Evolutionary conservation across 2,329 filamentous ascomycete species (phyloP).

Genomic region (Aspergillus phoenicis): DNA sequence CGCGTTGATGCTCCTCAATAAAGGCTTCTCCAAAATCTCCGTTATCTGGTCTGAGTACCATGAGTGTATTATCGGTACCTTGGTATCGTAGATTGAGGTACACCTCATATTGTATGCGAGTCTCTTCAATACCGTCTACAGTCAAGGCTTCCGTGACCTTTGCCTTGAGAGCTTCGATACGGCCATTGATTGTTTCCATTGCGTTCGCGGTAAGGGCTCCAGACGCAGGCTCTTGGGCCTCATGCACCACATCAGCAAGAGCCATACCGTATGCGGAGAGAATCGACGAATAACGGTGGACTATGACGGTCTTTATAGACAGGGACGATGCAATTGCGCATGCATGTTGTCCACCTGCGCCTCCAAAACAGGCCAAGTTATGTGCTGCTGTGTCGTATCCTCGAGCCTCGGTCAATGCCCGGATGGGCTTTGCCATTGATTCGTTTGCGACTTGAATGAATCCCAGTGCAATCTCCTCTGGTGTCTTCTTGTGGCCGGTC

Average conservation of each 20-base stretch:
- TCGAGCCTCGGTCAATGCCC: constrained; percentile 87
- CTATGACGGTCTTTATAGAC: constrained; percentile 79
- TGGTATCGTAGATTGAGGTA: constrained; percentile 55
- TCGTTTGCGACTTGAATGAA: constrained; percentile 48
- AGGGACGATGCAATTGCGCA: constrained; percentile 86
- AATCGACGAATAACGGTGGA: constrained; percentile 89
- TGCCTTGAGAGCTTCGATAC: constrained; percentile 45
- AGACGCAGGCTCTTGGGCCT: constrained; percentile 63
- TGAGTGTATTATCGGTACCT: constrained; percentile 54
- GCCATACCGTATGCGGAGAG: constrained; percentile 93
- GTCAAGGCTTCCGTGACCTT: constrained; percentile 32
- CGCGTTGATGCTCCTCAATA: constrained; percentile 45
- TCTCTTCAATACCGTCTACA: not conserved
- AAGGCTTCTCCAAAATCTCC: constrained; percentile 64
- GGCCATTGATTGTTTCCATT: not conserved
- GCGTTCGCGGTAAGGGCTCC: not conserved
- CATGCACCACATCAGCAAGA: constrained; percentile 87
- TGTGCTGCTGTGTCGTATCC: constrained; percentile 90
- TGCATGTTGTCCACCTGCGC: constrained; percentile 88
- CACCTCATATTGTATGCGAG: constrained; percentile 35
- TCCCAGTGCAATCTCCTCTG: constrained; percentile 44
- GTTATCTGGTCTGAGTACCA: constrained; percentile 65
- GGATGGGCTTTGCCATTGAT: constrained; percentile 68
- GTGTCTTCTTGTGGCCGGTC: constrained; percentile 46
- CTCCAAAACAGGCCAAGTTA: constrained; percentile 87